Evolutionary conservation across 345 rosid genomes (phyloP).

Genomic region (Arabis alpina): DNA sequence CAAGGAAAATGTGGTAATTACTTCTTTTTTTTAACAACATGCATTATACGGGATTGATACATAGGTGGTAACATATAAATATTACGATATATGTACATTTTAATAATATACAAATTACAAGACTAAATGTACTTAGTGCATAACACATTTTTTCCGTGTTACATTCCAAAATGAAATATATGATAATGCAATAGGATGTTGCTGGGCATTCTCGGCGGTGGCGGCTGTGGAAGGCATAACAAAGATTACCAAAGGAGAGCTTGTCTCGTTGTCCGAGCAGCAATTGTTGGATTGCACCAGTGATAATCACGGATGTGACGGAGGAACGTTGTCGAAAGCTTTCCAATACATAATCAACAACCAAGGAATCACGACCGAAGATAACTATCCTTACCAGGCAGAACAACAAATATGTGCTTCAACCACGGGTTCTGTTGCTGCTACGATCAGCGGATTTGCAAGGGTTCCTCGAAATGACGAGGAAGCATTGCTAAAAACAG

Average conservation of each 20-base stretch:
- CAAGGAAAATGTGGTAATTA: conserved; percentile 50
- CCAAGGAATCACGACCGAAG: conserved; percentile 43
- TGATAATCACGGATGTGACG: conserved; percentile 44
- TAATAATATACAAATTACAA: no score
- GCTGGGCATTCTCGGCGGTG: conserved; percentile 64
- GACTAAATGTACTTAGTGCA: no score
- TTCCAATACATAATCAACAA: conserved; percentile 40
- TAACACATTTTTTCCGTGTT: background rate
- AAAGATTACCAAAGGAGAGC: conserved; percentile 41
- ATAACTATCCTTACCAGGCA: conserved; percentile 7
- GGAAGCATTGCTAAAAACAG: conserved; percentile 14
- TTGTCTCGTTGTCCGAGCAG: conserved; percentile 56
- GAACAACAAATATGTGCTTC: conserved; percentile 39
- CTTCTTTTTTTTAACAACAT: no score
- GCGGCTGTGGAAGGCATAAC: conserved; percentile 55
- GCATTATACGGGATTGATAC: no score
- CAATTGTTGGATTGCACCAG: conserved; percentile 57
- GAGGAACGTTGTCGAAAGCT: conserved; percentile 40
- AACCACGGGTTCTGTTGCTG: conserved; percentile 28
- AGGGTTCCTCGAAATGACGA: background rate
- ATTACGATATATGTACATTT: no score
- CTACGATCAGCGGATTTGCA: conserved; percentile 24
- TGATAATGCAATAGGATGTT: conserved; percentile 43
- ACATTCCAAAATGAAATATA: background rate
- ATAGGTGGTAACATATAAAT: no score